These are phyloP conservation scores for Brasilioporus rufonigricans DNA, from an alignment of 768 basidiomycete genomes.

Conservation along the genomic window DNA sequence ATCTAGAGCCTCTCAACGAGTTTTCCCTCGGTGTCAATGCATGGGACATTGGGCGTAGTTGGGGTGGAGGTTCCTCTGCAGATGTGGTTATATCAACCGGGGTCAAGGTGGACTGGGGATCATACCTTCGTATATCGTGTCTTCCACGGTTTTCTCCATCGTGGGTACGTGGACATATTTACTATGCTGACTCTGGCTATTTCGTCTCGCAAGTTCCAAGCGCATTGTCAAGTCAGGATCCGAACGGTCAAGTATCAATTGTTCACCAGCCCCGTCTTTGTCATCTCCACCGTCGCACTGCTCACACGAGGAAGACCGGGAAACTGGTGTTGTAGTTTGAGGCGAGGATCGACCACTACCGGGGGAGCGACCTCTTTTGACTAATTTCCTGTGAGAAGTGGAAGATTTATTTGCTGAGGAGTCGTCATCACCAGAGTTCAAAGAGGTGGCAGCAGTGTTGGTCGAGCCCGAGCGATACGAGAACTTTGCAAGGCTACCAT, in stretches of 20 bases:
- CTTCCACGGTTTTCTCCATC: slow-evolving; percentile 50
- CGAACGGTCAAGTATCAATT: slow-evolving; percentile 53
- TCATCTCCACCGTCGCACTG: slow-evolving; percentile 39
- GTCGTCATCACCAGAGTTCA: slow-evolving; percentile 63
- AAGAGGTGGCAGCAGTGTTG: slow-evolving; percentile 58
- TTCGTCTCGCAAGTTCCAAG: slow-evolving; percentile 78
- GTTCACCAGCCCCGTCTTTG: slow-evolving; percentile 42
- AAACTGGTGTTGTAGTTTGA: slow-evolving; percentile 34
- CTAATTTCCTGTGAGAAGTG: slow-evolving; percentile 46
- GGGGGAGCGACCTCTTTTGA: slow-evolving; percentile 47
- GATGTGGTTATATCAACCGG: not conserved
- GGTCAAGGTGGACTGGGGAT: slow-evolving; percentile 1
- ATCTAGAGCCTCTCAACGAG: slow-evolving; percentile 46
- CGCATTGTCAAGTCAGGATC: slow-evolving; percentile 76
- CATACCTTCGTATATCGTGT: slow-evolving; percentile 79
- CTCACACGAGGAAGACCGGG: slow-evolving; percentile 46
- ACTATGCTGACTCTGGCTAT: slow-evolving; percentile 74
- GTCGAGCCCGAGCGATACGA: slow-evolving; percentile 71
- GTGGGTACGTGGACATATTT: slow-evolving; percentile 39
- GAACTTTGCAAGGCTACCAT: slow-evolving; percentile 69
- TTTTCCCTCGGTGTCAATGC: slow-evolving; percentile 42
- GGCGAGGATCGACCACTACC: slow-evolving; percentile 34
- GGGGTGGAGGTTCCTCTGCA: slow-evolving; percentile 59
- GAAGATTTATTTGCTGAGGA: slow-evolving; percentile 42
- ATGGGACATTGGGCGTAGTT: slow-evolving; percentile 54